Evolutionary conservation across 495 filamentous ascomycete genomes (phyloP), one percentile per base, ranked within the genome.

Genomic region (Daldinia decipiens): DNA sequence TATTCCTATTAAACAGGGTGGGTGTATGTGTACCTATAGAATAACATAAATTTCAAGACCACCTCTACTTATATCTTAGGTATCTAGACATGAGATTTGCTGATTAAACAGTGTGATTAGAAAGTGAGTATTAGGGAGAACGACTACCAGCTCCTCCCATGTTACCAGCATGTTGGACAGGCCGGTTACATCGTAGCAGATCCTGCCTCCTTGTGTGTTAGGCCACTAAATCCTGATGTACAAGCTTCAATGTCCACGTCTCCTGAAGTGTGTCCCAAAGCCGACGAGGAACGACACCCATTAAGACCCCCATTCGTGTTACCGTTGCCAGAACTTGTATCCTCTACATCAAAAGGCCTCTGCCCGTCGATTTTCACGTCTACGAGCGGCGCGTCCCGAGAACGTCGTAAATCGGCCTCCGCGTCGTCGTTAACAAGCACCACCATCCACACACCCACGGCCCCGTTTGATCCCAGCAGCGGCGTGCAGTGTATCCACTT

Each of bases 401-500:
- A 36, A 39, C 56, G 59, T 40, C 59, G 66, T 9, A 12, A 2
- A 54, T n/a, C 19, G 2, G 12, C 15, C 11, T 71, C 73, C 17
- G 65, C 73, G 9, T 84, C 80, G 60, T 81, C 82, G 50, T 89
- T 87, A 0, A 90, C 84, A 71, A 91, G 82, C 0, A 90, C 83
- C 17, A 90, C 81, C 86, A 91, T 88, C 87, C 87, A 90, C 0
- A 89, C 87, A 55, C 88, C 89, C 8, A 89, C 81, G 9, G 82
- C 78, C 15, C 86, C 84, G 65, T 90, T 84, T 32, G 76, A 80
- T 0, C 88, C 87, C 13, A 87, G 54, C 12, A 90, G 76, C 11
- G 88, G 88, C 34, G 87, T 90, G 75, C 86, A 88, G 68, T 90
- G 88, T 43, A 90, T 85, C 83, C 88, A 91, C 39, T 86, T 77